Base-by-base conservation (phyloP, 2,329 filamentous ascomycete genomes). In the Ustilaginoidea virens region DNA sequence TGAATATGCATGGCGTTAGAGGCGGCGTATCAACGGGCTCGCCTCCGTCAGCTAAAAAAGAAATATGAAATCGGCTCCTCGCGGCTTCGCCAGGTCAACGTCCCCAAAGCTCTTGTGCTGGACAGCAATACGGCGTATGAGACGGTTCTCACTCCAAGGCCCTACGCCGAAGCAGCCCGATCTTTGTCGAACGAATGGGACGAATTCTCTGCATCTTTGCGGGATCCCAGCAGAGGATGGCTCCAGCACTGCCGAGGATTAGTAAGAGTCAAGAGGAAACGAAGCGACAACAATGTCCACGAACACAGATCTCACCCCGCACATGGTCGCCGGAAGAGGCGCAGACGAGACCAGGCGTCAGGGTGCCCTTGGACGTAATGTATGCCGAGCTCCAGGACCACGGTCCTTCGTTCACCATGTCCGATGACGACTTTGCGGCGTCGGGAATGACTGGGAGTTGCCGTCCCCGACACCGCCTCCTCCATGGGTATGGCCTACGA, bases 191-290 rank as follows among this genome's bases (percentile, higher is more conserved):
- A 61, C 18, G 42, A 48, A 3, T 70, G 66, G 65, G 56, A 66
- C 27, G 64, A 69, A 40, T 74, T 74, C 46, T 48, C 55, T 2
- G 63, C 74, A 16, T 65, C 57, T 25, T 69, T 68, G 0, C 69
- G 59, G 58, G 58, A 58, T 0, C 52, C 55, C 10, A 54, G 47
- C 9, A 54, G 62, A 23, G 61, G 63, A 8, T 74, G 69, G 69
- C 60, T 60, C 1, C 64, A 74, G 39, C 63, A 75, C 39, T 73
- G 68, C 42, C 54, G 59, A 28, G 66, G 66, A n/a, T 48, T 66
- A 3, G 52, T 72, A 7, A 47, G 54, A 5, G 53, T 62, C n/a
- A 24, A 24, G 9, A 23, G 24, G 25, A 10, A 5, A 11, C 24
- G 16, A 10, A 17, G n/a, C 12, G 20, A 25, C 13, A 48, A 49